Percentiles rank a stretch among this genome's conserved stretches.
phyloP scores from a whole-genome alignment of 768 basidiomycete species.

The Tricholoma hemisulphureum region DNA sequence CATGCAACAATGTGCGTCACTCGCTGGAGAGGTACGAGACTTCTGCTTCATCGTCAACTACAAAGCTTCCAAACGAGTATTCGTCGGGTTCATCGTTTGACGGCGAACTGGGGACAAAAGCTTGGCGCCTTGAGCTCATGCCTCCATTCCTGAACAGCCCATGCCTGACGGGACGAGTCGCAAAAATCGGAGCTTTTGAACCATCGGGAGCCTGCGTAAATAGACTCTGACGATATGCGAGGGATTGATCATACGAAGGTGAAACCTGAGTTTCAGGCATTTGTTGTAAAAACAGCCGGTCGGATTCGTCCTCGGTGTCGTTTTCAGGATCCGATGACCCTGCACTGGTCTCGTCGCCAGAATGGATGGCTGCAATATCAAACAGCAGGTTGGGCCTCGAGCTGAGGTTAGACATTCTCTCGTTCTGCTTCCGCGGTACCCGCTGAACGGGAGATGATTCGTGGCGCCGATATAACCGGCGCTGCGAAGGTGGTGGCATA shows the following conservation, averaged over 20 bases:
- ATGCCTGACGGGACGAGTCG: conserved; percentile 44
- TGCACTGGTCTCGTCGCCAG: conserved; percentile 73
- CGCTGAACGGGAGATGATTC: conserved; percentile 28
- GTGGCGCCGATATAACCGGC: conserved; percentile 36
- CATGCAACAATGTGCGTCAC: conserved; percentile 4
- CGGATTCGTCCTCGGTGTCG: conserved; percentile 60
- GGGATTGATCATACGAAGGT: conserved; percentile 70
- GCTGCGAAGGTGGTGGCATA: conserved; percentile 32
- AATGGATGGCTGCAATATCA: conserved; percentile 73
- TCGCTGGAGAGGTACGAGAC: conserved; percentile 43
- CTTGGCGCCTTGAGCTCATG: conserved; percentile 18
- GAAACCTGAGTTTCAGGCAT: conserved; percentile 65
- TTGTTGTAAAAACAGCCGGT: conserved; percentile 64
- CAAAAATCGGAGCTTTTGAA: conserved; percentile 52
- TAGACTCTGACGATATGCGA: conserved; percentile 68
- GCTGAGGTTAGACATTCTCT: background rate
- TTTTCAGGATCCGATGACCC: conserved; percentile 58
- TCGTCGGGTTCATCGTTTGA: conserved; percentile 54
- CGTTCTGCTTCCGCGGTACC: conserved; percentile 7
- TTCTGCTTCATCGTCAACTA: conserved; percentile 77
- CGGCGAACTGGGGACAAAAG: conserved; percentile 60
- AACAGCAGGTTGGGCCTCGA: conserved; percentile 41
- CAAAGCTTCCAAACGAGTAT: conserved; percentile 75
- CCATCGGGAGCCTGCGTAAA: conserved; percentile 61
- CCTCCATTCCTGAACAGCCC: conserved; percentile 36